phyloP scores from a whole-genome alignment of 306 rosid genomes.

The Malus orientalis region DNA sequence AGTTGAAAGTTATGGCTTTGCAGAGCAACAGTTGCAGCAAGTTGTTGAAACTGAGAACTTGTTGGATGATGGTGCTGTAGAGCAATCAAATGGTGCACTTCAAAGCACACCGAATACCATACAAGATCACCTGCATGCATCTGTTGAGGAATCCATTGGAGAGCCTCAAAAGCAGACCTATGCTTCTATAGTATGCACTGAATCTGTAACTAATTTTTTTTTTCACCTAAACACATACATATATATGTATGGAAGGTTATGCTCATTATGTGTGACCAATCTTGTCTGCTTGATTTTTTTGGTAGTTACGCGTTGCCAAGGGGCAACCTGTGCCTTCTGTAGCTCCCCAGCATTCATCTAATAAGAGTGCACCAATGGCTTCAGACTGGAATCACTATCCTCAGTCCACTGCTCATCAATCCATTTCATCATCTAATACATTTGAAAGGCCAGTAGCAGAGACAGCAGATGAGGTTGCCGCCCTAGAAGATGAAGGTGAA shows the following conservation, averaged over 20 bases:
- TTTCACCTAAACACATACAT: not conserved
- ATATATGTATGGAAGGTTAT: not conserved
- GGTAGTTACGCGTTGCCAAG: slow-evolving; percentile 75
- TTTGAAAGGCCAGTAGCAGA: slow-evolving; percentile 30
- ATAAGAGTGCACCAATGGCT: slow-evolving; percentile 25
- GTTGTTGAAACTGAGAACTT: slow-evolving; percentile 50
- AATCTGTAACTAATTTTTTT: slow-evolving; percentile 2
- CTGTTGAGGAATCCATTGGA: slow-evolving; percentile 73
- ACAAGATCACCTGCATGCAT: slow-evolving; percentile 48
- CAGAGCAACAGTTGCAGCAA: slow-evolving; percentile 60
- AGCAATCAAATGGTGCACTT: slow-evolving; percentile 55
- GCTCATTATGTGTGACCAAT: slow-evolving; percentile 21
- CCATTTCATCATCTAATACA: slow-evolving; percentile 12
- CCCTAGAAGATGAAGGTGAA: slow-evolving; percentile 41
- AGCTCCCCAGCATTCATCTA: slow-evolving; percentile 26
- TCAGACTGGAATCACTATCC: slow-evolving; percentile 35
- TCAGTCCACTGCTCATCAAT: slow-evolving; percentile 22
- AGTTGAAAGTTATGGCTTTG: slow-evolving; percentile 50
- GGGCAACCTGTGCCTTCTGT: slow-evolving; percentile 39
- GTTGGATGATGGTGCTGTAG: slow-evolving; percentile 43
- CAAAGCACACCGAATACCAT: slow-evolving; percentile 41
- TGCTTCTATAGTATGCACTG: slow-evolving; percentile 77
- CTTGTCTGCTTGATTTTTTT: slow-evolving; percentile 15
- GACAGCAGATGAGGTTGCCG: slow-evolving; percentile 27
- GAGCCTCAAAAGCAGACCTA: slow-evolving; percentile 95